Evolutionary conservation across 2,329 filamentous ascomycete species (phyloP).

Genomic region (Fusarium mundagurra): DNA sequence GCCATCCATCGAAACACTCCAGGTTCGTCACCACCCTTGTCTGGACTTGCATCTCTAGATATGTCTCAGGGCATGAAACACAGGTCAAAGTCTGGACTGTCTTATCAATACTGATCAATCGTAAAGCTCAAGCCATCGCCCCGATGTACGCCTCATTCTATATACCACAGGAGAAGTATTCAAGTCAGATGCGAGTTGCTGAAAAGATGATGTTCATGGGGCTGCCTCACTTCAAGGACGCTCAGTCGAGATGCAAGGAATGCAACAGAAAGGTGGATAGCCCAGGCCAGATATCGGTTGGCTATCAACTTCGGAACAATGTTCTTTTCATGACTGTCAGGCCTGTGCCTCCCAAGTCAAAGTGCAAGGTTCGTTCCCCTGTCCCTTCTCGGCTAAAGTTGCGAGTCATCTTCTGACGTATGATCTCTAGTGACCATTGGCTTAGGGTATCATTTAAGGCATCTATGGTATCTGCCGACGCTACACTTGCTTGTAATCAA

Average conservation of each 20-base stretch:
- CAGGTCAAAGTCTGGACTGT: not conserved
- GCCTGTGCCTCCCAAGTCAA: constrained; percentile 3
- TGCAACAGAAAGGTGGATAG: constrained; percentile 1
- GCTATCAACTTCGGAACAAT: constrained; percentile 1
- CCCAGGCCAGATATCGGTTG: not conserved
- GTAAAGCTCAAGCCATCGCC: not conserved
- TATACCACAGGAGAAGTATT: not conserved
- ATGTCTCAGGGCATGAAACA: not conserved
- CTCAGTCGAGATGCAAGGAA: not conserved
- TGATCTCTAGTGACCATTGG: not conserved
- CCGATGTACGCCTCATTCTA: constrained; percentile 2
- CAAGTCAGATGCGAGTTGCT: not conserved
- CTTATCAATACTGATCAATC: not conserved
- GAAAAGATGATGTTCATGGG: constrained; percentile 29
- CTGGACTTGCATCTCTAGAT: not conserved
- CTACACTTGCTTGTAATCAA: not conserved
- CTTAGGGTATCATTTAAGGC: too few relatives aligned
- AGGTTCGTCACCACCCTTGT: not conserved
- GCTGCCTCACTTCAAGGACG: constrained; percentile 1
- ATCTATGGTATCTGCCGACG: not conserved
- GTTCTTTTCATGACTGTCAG: constrained; percentile 8
- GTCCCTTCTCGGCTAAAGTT: not conserved
- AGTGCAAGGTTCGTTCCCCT: not conserved
- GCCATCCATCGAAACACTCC: not conserved
- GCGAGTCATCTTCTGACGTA: not conserved